Base-by-base conservation (phyloP, 768 basidiomycete species). In the Termitomyces bulborhizus region DNA sequence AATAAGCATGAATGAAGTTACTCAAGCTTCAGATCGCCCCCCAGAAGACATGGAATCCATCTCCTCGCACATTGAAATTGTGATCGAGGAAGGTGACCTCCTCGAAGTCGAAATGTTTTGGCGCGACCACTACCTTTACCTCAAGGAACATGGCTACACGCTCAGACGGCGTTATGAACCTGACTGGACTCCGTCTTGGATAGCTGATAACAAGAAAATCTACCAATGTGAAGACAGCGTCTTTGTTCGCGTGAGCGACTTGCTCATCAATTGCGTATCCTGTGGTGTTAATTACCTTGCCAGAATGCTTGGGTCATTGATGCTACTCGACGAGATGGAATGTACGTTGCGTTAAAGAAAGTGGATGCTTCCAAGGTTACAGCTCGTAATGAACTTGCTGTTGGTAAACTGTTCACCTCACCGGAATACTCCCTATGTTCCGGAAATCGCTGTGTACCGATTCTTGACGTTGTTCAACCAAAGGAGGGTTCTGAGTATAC, bases 371-470 rank as follows among this genome's bases (percentile, higher is more conserved):
- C 45, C 0, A 34, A 11, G 11, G n/a, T 3, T 6, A 24, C 44
- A 0, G 58, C 68, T 53, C 62, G 67, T 24, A 15, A 65, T 0
- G 74, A 79, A 26, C 53, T 66, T 16, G 57, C 68, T 1, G 71
- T 76, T 37, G 63, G 57, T 0, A 49, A 29, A 53, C 58, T 68
- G 63, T 58, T 67, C 53, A 60, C 62, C 9, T 46, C 54, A 15
- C 53, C 57, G 11, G 47, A 57, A 7, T 46, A 62, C 9, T 43
- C 45, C 0, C 26, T 31, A 26, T 58, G 68, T 49, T 56, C 67
- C 40, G 52, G 58, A 42, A 78, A 75, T n/a, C 71, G 72, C 45
- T 73, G 73, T 13, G 63, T 71, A 3, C 72, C 69, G 0, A 39
- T 75, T 8, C 61, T 62, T 26, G 29, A 69, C 12, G 53, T 62